phyloP scores from a whole-genome alignment of 1,284 basidiomycete genomes.

The Schizophyllum amplum region DNA sequence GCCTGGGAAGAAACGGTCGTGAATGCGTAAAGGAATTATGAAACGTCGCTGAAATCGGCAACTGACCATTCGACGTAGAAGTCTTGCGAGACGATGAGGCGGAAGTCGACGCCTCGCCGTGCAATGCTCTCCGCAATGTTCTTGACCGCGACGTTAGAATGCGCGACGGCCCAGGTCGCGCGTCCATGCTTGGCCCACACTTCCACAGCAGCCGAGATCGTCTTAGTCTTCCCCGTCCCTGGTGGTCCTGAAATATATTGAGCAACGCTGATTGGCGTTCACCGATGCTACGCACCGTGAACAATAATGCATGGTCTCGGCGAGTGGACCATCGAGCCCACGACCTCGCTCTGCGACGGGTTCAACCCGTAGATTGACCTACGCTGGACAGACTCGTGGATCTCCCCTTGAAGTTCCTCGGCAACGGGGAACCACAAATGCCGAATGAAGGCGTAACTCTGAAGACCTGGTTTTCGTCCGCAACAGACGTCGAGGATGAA shows the following conservation, averaged over 20 bases:
- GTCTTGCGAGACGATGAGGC: constrained; percentile 39
- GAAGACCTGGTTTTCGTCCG: constrained; percentile 4
- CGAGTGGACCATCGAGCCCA: constrained; percentile 5
- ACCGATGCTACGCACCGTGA: constrained; percentile 38
- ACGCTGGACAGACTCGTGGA: neutral
- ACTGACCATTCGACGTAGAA: constrained; percentile 41
- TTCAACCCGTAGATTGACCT: constrained; percentile 18
- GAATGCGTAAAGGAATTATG: too few relatives aligned
- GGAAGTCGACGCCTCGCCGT: constrained; percentile 30
- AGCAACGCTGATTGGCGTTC: too few relatives aligned
- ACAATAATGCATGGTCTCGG: constrained; percentile 31
- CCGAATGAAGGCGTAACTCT: constrained; percentile 21
- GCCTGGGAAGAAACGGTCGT: too few relatives aligned
- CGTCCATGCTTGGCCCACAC: constrained; percentile 4
- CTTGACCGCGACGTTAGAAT: constrained; percentile 15
- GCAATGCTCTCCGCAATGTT: constrained; percentile 21
- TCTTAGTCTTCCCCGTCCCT: constrained; percentile 14
- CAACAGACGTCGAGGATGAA: constrained; percentile 17
- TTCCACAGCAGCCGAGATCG: constrained; percentile 11
- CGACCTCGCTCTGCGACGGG: constrained; percentile 20
- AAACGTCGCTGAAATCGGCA: neutral
- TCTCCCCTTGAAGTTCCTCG: constrained; percentile 4
- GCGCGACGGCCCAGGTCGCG: constrained; percentile 13
- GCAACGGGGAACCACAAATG: constrained; percentile 25
- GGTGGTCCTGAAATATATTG: constrained; percentile 9